Evolutionary conservation across 441 rosid species (phyloP).

Genomic region (Isatis lusitanica): DNA sequence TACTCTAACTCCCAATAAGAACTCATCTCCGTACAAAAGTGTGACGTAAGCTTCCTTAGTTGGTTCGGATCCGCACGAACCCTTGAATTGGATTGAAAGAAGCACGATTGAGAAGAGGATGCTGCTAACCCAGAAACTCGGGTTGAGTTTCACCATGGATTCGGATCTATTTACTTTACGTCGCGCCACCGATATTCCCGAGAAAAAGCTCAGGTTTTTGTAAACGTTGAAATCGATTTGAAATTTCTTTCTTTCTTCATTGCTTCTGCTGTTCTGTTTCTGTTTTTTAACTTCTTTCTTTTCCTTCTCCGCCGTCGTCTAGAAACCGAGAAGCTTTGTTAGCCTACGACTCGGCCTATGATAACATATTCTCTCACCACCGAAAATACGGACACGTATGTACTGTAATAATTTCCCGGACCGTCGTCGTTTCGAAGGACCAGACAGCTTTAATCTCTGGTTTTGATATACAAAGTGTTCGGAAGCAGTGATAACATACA

Average conservation of each 20-base stretch:
- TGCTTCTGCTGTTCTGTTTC: constrained; percentile 9
- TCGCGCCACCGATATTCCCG: constrained; percentile 36
- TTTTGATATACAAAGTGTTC: not conserved
- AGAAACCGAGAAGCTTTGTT: not conserved
- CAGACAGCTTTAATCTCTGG: not conserved
- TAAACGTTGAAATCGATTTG: constrained; percentile 23
- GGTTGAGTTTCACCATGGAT: constrained; percentile 40
- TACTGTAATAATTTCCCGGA: not conserved
- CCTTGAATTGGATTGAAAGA: constrained; percentile 36
- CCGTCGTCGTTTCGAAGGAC: not conserved
- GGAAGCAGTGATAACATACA: not conserved
- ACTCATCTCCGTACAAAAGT: constrained; percentile 89
- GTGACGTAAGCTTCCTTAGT: constrained; percentile 76
- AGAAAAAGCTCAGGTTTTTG: constrained; percentile 9
- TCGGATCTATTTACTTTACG: constrained; percentile 10
- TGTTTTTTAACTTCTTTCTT: not conserved
- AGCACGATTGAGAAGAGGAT: constrained; percentile 35
- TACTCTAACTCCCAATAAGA: constrained; percentile 91
- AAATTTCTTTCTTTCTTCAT: constrained; percentile 6
- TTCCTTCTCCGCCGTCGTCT: constrained; percentile 16
- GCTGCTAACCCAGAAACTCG: constrained; percentile 34
- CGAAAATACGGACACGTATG: not conserved
- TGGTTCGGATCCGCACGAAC: constrained; percentile 41
- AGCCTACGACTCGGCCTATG: not conserved
- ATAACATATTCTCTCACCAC: not conserved